Evolutionary conservation across 495 filamentous ascomycete species (phyloP).

Genomic region (Schizothecium vesticola): DNA sequence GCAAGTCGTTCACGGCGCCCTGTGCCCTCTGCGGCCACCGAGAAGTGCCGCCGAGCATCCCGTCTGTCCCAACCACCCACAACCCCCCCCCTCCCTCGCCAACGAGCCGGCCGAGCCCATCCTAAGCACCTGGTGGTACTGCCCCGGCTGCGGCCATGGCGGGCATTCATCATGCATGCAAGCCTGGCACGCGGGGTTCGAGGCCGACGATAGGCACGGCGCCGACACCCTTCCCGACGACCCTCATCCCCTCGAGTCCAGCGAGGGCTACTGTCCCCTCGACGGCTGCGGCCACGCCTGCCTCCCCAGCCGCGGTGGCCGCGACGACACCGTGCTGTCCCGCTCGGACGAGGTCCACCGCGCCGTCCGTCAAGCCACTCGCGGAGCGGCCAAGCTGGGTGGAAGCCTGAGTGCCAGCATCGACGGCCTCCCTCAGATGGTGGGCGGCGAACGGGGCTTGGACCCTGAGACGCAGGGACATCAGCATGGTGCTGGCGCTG

Average conservation of each 20-base stretch:
- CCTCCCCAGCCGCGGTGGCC: constrained; percentile 52
- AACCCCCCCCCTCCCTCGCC: background rate
- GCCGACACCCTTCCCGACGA: constrained; percentile 9
- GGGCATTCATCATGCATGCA: constrained; percentile 65
- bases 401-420: constrained; percentile 3
- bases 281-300: constrained; percentile 71
- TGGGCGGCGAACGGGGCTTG: background rate
- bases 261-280: constrained; percentile 67
- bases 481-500: background rate
- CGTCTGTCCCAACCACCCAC: constrained; percentile 7
- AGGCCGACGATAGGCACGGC: constrained; percentile 5
- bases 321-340: constrained; percentile 39
- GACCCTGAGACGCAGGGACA: background rate
- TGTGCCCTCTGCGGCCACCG: constrained; percentile 43
- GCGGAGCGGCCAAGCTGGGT: constrained; percentile 17
- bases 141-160: constrained; percentile 69
- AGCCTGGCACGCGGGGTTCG: constrained; percentile 53
- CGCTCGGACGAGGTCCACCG: constrained; percentile 40
- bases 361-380: constrained; percentile 37
- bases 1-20: constrained; percentile 36
- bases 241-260: constrained; percentile 40
- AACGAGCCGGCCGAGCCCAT: constrained; percentile 19
- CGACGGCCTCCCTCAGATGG: background rate
- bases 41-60: constrained; percentile 22
- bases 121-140: constrained; percentile 58